phyloP scores from a whole-genome alignment of 345 rosid genomes.

The Hevea brasiliensis region DNA sequence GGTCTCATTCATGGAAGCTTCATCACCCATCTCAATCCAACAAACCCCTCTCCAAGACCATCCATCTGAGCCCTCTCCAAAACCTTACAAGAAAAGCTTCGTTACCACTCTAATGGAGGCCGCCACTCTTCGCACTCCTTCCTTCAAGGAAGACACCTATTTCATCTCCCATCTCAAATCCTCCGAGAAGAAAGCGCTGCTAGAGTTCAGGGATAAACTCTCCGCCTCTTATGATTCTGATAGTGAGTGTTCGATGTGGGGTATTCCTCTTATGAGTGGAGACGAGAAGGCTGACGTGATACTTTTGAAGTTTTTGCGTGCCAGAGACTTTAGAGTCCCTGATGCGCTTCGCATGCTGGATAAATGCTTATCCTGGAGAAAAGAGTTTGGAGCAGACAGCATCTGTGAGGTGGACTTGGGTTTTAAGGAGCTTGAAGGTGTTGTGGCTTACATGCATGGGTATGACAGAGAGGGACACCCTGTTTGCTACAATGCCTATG shows the following conservation, averaged over 20 bases:
- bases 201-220: constrained; percentile 67
- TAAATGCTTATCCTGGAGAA: constrained; percentile 79
- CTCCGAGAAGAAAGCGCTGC: constrained; percentile 70
- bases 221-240: constrained; percentile 28
- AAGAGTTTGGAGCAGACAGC: constrained; percentile 67
- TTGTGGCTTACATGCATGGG: constrained; percentile 88
- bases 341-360: constrained; percentile 70
- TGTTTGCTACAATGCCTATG: constrained; percentile 93
- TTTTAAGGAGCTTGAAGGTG: constrained; percentile 83
- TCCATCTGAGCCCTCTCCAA: constrained; percentile 35
- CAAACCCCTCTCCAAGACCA: constrained; percentile 34
- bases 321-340: constrained; percentile 71
- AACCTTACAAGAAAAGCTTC: constrained; percentile 64
- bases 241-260: constrained; percentile 67
- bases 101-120: constrained; percentile 76
- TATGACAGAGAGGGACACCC: constrained; percentile 87
- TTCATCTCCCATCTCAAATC: constrained; percentile 68
- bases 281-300: constrained; percentile 78
- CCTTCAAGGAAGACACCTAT: constrained; percentile 88
- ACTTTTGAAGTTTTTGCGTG: constrained; percentile 81
- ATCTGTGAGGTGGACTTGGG: constrained; percentile 76
- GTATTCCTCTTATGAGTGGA: constrained; percentile 55
- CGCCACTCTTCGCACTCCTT: constrained; percentile 57
- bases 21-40: constrained; percentile 46
- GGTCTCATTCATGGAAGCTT: constrained; percentile 22